These are phyloP conservation scores for Purshia tridentata DNA, from an alignment of 306 rosid species.

Conservation along the genomic window DNA sequence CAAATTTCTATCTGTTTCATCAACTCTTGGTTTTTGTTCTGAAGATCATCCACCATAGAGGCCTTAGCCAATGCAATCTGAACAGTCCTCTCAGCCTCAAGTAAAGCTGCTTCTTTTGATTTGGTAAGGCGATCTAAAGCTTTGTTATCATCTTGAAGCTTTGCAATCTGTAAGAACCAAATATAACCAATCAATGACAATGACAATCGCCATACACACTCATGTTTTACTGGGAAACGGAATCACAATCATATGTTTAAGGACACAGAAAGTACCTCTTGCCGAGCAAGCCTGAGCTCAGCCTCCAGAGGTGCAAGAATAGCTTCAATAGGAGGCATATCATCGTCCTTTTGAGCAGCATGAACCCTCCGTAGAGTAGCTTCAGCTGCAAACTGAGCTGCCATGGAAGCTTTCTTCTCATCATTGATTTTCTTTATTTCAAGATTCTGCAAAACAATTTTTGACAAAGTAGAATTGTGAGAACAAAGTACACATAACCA, in stretches of 20 bases:
- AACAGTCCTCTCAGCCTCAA: constrained; percentile 97
- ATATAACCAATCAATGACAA: constrained; percentile 29
- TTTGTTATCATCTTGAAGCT: constrained; percentile 97
- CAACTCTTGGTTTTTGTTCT: constrained; percentile 96
- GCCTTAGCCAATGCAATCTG: constrained; percentile 97
- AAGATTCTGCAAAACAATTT: constrained; percentile 73
- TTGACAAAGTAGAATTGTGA: constrained; percentile 13
- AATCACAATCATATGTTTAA: constrained; percentile 18
- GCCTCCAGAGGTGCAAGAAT: constrained; percentile 99
- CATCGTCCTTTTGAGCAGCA: constrained; percentile 99
- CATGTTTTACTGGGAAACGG: not conserved
- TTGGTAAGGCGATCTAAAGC: constrained; percentile 97
- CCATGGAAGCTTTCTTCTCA: constrained; percentile 99
- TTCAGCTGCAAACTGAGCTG: constrained; percentile 99
- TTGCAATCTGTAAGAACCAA: constrained; percentile 69
- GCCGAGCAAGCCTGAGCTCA: constrained; percentile 97
- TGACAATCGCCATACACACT: constrained; percentile 8
- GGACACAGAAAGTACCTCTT: constrained; percentile 60
- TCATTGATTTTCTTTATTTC: constrained; percentile 98
- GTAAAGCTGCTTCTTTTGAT: constrained; percentile 96
- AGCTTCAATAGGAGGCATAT: constrained; percentile 99
- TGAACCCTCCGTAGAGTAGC: constrained; percentile 99
- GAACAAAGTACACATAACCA: constrained; percentile 12
- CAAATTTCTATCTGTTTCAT: constrained; percentile 98
- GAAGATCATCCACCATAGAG: constrained; percentile 99